phyloP scores from a whole-genome alignment of 768 basidiomycete genomes.

The Rhodotorula graminis region DNA sequence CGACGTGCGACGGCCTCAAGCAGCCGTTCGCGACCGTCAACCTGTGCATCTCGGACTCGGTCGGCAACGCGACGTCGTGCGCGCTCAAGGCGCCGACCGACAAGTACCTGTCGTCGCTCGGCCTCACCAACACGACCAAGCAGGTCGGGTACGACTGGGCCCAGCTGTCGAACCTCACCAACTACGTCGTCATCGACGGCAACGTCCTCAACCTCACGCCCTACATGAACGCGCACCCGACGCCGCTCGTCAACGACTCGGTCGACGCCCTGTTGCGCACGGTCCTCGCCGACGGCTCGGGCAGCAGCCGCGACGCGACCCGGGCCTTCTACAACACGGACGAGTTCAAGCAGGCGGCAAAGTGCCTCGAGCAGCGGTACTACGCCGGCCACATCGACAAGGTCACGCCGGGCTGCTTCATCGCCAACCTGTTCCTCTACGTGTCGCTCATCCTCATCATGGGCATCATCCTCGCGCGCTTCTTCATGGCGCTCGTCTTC shows the following conservation, averaged over 20 bases:
- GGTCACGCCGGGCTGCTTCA: constrained; percentile 85
- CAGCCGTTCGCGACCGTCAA: constrained; percentile 65
- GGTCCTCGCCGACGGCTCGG: constrained; percentile 53
- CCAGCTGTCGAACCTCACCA: constrained; percentile 65
- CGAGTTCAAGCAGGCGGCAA: constrained; percentile 62
- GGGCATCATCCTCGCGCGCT: constrained; percentile 80
- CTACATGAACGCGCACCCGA: constrained; percentile 71
- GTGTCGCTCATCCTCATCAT: constrained; percentile 85
- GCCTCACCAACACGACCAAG: constrained; percentile 62
- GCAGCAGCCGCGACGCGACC: constrained; percentile 81
- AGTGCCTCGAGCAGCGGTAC: constrained; percentile 79
- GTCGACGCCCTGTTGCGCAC: constrained; percentile 80
- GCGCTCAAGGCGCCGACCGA: constrained; percentile 61
- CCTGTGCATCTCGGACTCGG: constrained; percentile 57
- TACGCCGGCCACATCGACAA: constrained; percentile 94
- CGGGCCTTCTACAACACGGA: constrained; percentile 71
- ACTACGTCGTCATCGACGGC: constrained; percentile 87
- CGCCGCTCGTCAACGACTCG: constrained; percentile 62
- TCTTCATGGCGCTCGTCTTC: constrained; percentile 93
- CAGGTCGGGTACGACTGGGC: constrained; percentile 86
- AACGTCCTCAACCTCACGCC: constrained; percentile 86
- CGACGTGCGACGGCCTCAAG: constrained; percentile 59
- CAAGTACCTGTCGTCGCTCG: constrained; percentile 57
- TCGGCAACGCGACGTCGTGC: constrained; percentile 55
- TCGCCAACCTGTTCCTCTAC: constrained; percentile 82